Base-by-base conservation (phyloP, 2,329 filamentous ascomycete species). In the Fusarium abutilonis region DNA sequence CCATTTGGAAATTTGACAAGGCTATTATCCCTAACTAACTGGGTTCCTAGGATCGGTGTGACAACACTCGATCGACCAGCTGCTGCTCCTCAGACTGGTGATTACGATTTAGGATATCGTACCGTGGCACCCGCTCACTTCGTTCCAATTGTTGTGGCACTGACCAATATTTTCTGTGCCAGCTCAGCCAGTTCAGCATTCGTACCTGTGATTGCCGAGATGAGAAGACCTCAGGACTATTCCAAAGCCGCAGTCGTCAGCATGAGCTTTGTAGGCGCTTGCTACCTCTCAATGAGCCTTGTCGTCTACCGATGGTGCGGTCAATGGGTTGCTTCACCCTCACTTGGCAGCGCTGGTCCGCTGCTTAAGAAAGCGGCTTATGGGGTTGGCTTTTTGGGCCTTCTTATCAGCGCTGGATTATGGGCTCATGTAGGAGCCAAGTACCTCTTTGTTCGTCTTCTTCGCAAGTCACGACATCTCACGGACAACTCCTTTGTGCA, bases 121-220 rank as follows among this genome's bases (percentile, higher is more conserved):
- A 79, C 80, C 11, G 82, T 88, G 82, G 79, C 8, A 74, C 83
- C 63, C 85, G 31, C 86, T 0, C 80, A 77, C 17, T 89, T 89
- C 4, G 31, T 34, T 7, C 14, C 31, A 34, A n/a, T 83, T 8
- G 86, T 89, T 64, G 82, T 81, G 0, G 83, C 85, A 35, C 79
- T 81, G 0, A 78, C 79, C 2, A 86, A 83, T 3, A 87, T 89
- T 60, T 86, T 88, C 73, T 81, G 83, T 53, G 85, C 84, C 3
- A 81, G 80, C 7, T 83, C 85, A 0, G 84, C 82, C 15, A 87
- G 85, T 0, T 83, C 81, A 1, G 84, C 84, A 2, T 89, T 88
- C 67, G 74, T 89, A 2, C 85, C 86, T 5, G 84, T 89, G 55
- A 89, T 89, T 49, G 84, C 82, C 0, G 87, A 89, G 74, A 89